These are phyloP conservation scores for Onygenales sp. DNA, from an alignment of 2,329 filamentous ascomycete genomes.

Conservation along the genomic window DNA sequence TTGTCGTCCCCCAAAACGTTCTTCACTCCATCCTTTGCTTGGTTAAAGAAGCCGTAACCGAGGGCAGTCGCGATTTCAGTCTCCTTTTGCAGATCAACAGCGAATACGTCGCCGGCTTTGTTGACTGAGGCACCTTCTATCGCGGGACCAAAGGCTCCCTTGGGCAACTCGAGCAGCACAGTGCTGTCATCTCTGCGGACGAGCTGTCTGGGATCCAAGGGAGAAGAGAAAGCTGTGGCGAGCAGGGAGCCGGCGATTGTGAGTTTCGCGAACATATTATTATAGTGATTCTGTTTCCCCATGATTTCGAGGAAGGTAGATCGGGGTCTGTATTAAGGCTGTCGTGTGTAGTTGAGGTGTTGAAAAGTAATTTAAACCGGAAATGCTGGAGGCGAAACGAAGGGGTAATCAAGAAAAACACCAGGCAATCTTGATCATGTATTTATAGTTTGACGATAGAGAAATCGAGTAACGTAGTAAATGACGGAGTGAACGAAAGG, in stretches of 20 bases:
- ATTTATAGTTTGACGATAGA: neutral
- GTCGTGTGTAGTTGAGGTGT: neutral
- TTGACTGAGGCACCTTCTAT: conserved; percentile 3
- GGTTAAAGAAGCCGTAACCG: neutral
- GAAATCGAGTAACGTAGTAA: neutral
- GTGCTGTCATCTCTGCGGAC: neutral
- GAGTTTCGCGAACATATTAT: neutral
- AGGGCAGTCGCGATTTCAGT: neutral
- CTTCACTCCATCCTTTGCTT: neutral
- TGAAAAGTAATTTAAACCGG: neutral
- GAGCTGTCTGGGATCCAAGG: neutral
- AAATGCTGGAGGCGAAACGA: neutral
- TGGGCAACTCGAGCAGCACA: neutral
- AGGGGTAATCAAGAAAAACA: neutral
- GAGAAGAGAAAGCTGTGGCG: neutral
- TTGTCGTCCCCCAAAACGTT: neutral
- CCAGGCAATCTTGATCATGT: neutral
- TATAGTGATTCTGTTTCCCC: neutral
- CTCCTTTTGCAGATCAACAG: neutral
- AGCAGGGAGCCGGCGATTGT: neutral
- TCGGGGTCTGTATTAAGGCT: neutral
- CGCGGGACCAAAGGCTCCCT: neutral
- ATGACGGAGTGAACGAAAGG: neutral
- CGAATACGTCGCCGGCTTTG: neutral
- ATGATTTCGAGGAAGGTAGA: neutral